Base-by-base conservation (phyloP, 495 filamentous ascomycete genomes). In the Oidiodendron maius region DNA sequence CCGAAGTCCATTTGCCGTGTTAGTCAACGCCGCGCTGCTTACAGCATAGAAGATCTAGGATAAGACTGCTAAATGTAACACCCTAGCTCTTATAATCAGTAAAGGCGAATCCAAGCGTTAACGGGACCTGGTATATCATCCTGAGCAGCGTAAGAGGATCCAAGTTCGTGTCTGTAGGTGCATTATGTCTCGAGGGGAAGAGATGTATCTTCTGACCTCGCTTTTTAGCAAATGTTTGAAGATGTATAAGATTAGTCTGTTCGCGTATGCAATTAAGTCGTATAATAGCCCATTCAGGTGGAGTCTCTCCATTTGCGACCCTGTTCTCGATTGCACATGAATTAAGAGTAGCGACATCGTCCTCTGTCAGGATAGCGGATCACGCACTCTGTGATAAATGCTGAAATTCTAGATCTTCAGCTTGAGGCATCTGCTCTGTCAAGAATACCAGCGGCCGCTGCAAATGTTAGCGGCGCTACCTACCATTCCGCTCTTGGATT, bases 401-500 rank as follows among this genome's bases (percentile, higher is more conserved):
- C 28, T 32, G n/a, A 32, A 32, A 32, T 8, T 8, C 8, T 8
- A 32, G 28, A 32, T 32, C 28, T n/a, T 32, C 28, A 8, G n/a
- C n/a, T 32, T 32, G 28, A 32, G 8, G 28, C 28, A 32, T 32
- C n/a, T 32, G n/a, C 28, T 32, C 28, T 8, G 28, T 32, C n/a
- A 32, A 32, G 28, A 32, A 32, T 32, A 32, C n/a, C 28, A 32
- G 22, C 44, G 10, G 44, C 23, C 39, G 32, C 28, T 21, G 28
- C 22, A 9, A 37, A 47, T 16, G 39, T 36, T 13, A 23, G n/a
- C 23, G 44, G 18, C 30, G 22, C 28, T 8, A 39, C 44, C n/a
- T 47, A 38, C 30, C 28, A 47, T n/a, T 47, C 44, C 39, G 28
- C 20, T 25, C 44, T 38, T 34, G 23, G 22, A 35, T 46, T 8